Conservation (phyloP, 192 early-diverging fungal species). For the Podila epicladia region DNA sequence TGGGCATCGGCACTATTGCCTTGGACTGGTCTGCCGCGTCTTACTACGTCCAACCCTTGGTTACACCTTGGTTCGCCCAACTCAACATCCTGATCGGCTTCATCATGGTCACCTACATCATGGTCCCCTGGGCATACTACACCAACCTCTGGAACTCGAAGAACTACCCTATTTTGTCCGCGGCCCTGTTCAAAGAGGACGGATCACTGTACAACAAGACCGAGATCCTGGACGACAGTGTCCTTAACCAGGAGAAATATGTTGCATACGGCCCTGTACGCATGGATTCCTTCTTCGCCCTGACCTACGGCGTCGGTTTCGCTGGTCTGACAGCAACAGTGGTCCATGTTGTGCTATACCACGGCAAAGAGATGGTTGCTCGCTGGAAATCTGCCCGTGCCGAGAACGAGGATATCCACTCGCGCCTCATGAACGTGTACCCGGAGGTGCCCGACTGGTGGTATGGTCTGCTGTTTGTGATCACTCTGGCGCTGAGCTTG, state of each 20-base stretch:
- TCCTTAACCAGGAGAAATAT: constrained; percentile 43
- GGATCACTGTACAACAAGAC: too few relatives aligned
- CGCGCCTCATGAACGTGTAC: constrained; percentile 70
- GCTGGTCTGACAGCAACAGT: constrained; percentile 62
- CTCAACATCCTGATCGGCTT: constrained; percentile 58
- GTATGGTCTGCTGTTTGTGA: constrained; percentile 58
- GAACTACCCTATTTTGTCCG: constrained; percentile 39
- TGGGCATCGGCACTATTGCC: constrained; percentile 60
- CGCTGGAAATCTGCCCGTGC: constrained; percentile 51
- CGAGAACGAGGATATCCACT: constrained; percentile 69
- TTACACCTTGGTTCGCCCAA: constrained; percentile 51
- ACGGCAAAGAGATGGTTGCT: constrained; percentile 70
- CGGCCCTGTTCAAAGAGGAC: too few relatives aligned
- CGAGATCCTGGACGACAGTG: background rate
- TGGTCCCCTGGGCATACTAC: constrained; percentile 57
- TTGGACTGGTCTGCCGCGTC: constrained; percentile 64
- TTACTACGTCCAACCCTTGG: constrained; percentile 32
- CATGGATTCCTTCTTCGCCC: constrained; percentile 7
- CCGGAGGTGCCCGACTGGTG: constrained; percentile 69
- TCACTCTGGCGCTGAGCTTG: constrained; percentile 54
- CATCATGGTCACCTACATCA: constrained; percentile 57
- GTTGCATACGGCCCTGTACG: constrained; percentile 49
- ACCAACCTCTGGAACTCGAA: constrained; percentile 55
- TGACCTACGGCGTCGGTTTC: constrained; percentile 57
- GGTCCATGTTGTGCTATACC: constrained; percentile 65